These are phyloP conservation scores for Grosmannia clavigera DNA, from an alignment of 2,329 filamentous ascomycete genomes.

Conservation along the genomic window DNA sequence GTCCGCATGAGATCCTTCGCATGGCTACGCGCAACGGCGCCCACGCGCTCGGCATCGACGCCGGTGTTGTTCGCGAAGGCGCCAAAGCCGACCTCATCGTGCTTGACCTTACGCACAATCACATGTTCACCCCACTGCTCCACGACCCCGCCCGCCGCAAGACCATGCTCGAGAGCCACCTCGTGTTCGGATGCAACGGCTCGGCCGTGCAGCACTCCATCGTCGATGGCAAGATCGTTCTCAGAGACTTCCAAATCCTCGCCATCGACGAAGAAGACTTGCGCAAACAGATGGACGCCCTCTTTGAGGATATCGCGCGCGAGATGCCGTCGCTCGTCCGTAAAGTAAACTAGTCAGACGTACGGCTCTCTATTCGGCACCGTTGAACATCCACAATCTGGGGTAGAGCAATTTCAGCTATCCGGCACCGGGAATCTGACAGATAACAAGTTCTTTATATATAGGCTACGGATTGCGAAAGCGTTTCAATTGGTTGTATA, in stretches of 20 bases:
- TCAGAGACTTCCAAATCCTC: neutral
- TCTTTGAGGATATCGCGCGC: constrained; percentile 1
- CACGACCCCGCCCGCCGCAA: neutral
- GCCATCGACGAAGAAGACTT: constrained; percentile 1
- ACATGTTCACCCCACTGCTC: constrained; percentile 5
- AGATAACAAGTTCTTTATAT: neutral
- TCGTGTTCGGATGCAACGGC: constrained; percentile 5
- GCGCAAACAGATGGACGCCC: neutral
- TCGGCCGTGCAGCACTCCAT: constrained; percentile 4
- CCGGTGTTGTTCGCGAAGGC: neutral
- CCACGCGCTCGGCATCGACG: constrained; percentile 1
- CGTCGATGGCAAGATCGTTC: neutral
- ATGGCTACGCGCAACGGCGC: constrained; percentile 4
- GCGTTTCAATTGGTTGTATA: neutral
- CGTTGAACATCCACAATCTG: too few relatives aligned
- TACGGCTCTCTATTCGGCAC: too few relatives aligned
- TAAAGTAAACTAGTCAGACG: neutral
- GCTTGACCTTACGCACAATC: constrained; percentile 1
- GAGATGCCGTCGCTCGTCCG: neutral
- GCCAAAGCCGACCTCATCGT: constrained; percentile 3
- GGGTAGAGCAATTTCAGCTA: neutral
- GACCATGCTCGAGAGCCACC: constrained; percentile 4
- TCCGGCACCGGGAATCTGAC: too few relatives aligned
- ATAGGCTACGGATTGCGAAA: neutral
- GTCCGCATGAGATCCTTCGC: constrained; percentile 1